phyloP scores from a whole-genome alignment of 1,139 yeast species.

The Geotrichum fermentans region DNA sequence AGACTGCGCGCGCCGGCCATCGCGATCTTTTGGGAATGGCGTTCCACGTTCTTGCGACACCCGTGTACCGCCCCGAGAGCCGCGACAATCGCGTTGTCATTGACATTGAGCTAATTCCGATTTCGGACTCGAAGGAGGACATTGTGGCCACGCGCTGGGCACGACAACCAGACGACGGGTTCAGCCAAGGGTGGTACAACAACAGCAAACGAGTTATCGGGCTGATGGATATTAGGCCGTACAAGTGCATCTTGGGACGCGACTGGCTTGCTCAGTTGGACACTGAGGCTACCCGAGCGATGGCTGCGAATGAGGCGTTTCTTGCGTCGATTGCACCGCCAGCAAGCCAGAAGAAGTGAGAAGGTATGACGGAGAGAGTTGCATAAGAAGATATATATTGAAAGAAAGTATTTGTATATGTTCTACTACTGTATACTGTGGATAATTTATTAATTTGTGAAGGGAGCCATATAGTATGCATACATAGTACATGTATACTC shows the following conservation, averaged over 20 bases:
- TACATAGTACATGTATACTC: no score
- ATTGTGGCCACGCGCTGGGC: not conserved
- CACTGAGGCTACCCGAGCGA: not conserved
- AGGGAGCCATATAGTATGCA: no score
- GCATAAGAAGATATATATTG: no score
- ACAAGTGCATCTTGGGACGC: slow-evolving; percentile 17
- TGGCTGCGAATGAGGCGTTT: not conserved
- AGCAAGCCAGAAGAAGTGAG: no score
- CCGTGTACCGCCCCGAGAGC: slow-evolving; percentile 9
- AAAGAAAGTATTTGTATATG: no score
- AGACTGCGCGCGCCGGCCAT: slow-evolving; percentile 1
- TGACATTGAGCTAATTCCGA: slow-evolving; percentile 9
- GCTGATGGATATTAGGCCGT: slow-evolving; percentile 14
- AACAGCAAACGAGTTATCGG: not conserved
- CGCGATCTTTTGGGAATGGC: slow-evolving; percentile 10
- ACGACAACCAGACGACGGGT: not conserved
- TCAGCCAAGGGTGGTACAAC: slow-evolving; percentile 1
- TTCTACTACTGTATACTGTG: no score
- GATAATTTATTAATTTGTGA: no score
- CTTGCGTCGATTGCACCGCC: not conserved
- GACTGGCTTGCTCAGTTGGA: slow-evolving; percentile 17
- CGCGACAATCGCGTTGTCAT: slow-evolving; percentile 12
- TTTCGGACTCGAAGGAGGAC: not conserved
- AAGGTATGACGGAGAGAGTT: no score
- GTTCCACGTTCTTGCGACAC: slow-evolving; percentile 15